Evolutionary conservation across 2,329 filamentous ascomycete species (phyloP).

Genomic region (Tolypocladium tropicale): DNA sequence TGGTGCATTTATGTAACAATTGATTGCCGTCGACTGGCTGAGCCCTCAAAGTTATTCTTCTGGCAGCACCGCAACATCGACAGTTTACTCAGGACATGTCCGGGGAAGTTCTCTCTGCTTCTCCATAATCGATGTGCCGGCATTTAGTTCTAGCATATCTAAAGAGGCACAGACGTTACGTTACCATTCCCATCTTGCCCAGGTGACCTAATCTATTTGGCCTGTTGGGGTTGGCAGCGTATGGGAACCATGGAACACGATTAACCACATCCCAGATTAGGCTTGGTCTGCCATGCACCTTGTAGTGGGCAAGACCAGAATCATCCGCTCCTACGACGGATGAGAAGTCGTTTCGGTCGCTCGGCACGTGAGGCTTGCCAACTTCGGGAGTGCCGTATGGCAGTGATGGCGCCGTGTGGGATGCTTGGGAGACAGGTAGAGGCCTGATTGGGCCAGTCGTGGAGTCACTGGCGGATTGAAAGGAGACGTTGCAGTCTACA

Average conservation of each 20-base stretch:
- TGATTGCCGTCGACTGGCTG: too few species aligned
- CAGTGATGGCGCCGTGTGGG: too few species aligned
- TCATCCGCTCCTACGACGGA: not conserved
- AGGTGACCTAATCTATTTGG: not conserved
- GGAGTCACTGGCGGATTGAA: too few species aligned
- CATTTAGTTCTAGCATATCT: not conserved
- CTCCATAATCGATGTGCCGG: not conserved
- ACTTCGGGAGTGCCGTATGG: too few species aligned
- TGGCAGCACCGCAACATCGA: too few species aligned
- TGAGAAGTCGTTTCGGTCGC: not conserved
- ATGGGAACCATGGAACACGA: not conserved
- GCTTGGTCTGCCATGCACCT: not conserved
- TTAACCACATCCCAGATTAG: not conserved
- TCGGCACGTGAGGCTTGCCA: not conserved
- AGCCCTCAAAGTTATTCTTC: too few species aligned
- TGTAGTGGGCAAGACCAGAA: not conserved
- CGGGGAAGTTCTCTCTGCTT: not conserved
- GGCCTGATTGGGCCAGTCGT: too few species aligned
- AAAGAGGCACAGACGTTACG: not conserved
- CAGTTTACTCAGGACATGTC: too few species aligned
- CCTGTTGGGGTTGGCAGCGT: not conserved
- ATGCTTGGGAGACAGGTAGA: not conserved
- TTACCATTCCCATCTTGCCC: not conserved
- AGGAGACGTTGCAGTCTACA: not conserved
- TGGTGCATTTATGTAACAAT: too few species aligned